Evolutionary conservation across 2,329 filamentous ascomycete species (phyloP), one percentile per base, ranked within the genome.

Genomic region (Corynespora cassiicola): DNA sequence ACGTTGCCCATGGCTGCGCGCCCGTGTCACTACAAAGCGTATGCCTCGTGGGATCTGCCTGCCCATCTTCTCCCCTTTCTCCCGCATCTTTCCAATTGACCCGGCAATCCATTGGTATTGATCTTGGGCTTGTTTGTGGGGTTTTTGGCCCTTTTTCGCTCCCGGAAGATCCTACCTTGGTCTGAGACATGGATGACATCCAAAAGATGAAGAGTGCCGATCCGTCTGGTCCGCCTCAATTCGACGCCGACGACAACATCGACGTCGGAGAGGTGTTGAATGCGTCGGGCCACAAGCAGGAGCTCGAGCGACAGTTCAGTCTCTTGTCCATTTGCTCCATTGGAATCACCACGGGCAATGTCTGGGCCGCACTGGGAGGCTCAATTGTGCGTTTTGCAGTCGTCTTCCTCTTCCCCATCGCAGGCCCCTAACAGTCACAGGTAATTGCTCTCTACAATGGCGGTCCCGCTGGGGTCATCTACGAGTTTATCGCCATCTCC

Each of bases 201-300:
- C 26, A 36, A 17, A 29, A 44, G 24, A 23, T 14, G 2, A 18
- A 36, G 2, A 21, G 4, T 1, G 29, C 40, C 5, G 11, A 29
- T 3, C 6, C 11, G n/a, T 21, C 26, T 7, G 11, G 11, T 11
- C 11, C 21, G 11, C 36, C 41, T 2, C 17, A 30, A 8, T 37
- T 30, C 16, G 40, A 36, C 9, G 37, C 45, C 14, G 51, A 58
- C 12, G 54, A 59, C 21, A 43, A 41, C 15, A 37, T 55, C 6
- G 57, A 19, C 7, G 52, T 58, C 7, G 61, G 57, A n/a, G 58
- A 71, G 31, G 58, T 70, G 6, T 55, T 78, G 44, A 79, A 79
- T 50, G 72, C 72, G 2, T 76, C 74, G 3, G 76, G 76, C 1
- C 75, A 80, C 52, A 65, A 71, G 25, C 75, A 79, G 49, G 75